Conservation (phyloP, 2,329 filamentous ascomycete species). For the Magnaporthiopsis incrustans region DNA sequence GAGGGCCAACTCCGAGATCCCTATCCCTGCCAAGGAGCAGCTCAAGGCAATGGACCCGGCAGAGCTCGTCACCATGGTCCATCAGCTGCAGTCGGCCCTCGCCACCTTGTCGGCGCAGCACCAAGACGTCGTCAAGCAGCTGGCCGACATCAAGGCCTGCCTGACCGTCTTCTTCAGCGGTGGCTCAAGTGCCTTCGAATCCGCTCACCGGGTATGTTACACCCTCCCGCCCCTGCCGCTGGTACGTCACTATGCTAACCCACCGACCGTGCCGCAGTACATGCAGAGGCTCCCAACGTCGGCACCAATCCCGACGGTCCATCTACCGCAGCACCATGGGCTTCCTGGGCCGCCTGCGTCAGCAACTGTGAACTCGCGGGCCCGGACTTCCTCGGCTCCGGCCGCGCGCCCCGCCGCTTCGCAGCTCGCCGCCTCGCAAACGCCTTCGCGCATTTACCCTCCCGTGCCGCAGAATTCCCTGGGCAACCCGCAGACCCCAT, state of each 20-base stretch:
- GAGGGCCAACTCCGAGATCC: neutral
- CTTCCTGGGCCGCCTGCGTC: neutral
- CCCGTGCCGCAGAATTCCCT: too few species aligned
- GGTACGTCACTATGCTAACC: too few species aligned
- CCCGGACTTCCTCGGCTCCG: too few species aligned
- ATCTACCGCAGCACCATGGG: neutral
- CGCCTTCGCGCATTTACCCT: neutral
- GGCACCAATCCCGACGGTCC: too few species aligned
- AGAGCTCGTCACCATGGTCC: slow-evolving; percentile 26
- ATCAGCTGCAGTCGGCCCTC: slow-evolving; percentile 25
- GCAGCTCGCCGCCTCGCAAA: neutral
- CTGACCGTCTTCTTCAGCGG: slow-evolving; percentile 16
- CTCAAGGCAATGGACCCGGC: slow-evolving; percentile 23
- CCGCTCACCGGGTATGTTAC: too few species aligned
- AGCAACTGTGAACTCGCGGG: neutral
- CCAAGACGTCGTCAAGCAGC: slow-evolving; percentile 24
- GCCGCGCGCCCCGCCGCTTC: neutral
- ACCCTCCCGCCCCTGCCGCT: too few species aligned
- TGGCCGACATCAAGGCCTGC: slow-evolving; percentile 24
- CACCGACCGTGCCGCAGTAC: neutral
- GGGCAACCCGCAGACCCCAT: neutral
- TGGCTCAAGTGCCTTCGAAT: neutral
- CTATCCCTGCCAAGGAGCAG: slow-evolving; percentile 15
- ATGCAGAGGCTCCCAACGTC: neutral
- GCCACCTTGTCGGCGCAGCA: slow-evolving; percentile 25